Percentiles rank a stretch among this genome's conserved stretches.
phyloP scores from a whole-genome alignment of 140 eudicot species.

The Ambrosia hybrid region DNA sequence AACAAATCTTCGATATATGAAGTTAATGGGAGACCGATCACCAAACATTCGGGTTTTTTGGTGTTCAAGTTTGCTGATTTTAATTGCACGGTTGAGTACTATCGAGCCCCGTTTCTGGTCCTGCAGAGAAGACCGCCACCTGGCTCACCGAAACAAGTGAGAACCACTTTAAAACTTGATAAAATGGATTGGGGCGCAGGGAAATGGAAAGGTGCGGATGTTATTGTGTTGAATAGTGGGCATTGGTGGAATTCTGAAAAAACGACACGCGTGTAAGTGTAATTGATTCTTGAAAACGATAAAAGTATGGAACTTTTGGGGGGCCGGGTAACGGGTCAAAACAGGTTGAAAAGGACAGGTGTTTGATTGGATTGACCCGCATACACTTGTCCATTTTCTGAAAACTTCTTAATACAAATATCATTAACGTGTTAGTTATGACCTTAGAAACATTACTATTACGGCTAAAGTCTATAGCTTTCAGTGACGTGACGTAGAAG shows the following conservation, averaged over 20 bases:
- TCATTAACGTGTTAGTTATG: no score
- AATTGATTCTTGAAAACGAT: background rate
- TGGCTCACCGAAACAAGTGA: constrained; percentile 56
- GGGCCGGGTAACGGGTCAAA: background rate
- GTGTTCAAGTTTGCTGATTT: constrained; percentile 62
- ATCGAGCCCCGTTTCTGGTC: constrained; percentile 80
- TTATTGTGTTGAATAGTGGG: constrained; percentile 71
- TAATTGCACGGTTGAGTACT: constrained; percentile 92
- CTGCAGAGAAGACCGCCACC: constrained; percentile 67
- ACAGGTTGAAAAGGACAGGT: background rate
- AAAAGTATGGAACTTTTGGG: background rate
- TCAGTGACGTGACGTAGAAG: no score
- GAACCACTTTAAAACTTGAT: constrained; percentile 62
- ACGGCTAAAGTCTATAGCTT: no score
- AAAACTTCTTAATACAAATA: no score
- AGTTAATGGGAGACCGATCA: constrained; percentile 82
- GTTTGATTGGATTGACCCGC: background rate
- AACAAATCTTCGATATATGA: constrained; percentile 67
- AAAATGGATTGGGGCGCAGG: constrained; percentile 68
- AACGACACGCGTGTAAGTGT: constrained; percentile 60
- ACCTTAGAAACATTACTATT: no score
- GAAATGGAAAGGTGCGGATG: constrained; percentile 70
- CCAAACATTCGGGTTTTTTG: constrained; percentile 74
- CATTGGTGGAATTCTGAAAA: constrained; percentile 97
- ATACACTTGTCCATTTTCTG: no score